Conservation (phyloP, 163 green algal species). For the Chlamydomonas reinhardtii region DNA sequence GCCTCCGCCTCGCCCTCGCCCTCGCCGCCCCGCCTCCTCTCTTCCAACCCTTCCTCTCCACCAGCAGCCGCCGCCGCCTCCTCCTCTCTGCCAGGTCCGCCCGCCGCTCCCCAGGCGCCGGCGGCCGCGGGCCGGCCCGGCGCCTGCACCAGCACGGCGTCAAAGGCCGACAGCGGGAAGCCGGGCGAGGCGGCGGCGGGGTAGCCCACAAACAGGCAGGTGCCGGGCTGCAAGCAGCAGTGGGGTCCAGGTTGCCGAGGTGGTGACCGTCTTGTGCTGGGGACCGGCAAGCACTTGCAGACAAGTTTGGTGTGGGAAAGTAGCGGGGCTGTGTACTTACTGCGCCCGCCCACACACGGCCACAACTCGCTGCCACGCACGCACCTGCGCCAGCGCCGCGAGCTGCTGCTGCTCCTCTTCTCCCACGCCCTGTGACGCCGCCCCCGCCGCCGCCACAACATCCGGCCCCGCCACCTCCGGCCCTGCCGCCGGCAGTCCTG, state of each 20-base stretch:
- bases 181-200: neutral
- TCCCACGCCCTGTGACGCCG: neutral
- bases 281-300: too few relatives aligned
- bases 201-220: slow-evolving; percentile 27
- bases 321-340: too few relatives aligned
- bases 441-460: neutral
- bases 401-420: neutral
- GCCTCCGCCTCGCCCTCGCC: neutral
- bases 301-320: too few relatives aligned
- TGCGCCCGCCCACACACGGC: too few relatives aligned
- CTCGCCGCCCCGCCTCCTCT: neutral
- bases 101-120: too few relatives aligned
- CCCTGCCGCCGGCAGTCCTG: neutral
- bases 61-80: neutral
- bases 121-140: neutral
- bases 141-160: neutral
- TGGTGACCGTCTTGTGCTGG: too few relatives aligned
- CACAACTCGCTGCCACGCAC: too few relatives aligned
- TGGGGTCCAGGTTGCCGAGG: too few relatives aligned
- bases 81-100: neutral
- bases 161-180: neutral
- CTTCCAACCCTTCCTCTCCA: neutral
- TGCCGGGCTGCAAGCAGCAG: slow-evolving; percentile 35
- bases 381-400: neutral
- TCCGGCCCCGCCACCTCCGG: neutral